Evolutionary conservation across 2,329 filamentous ascomycete genomes (phyloP).

Genomic region (Arthrobotrys entomopaga): DNA sequence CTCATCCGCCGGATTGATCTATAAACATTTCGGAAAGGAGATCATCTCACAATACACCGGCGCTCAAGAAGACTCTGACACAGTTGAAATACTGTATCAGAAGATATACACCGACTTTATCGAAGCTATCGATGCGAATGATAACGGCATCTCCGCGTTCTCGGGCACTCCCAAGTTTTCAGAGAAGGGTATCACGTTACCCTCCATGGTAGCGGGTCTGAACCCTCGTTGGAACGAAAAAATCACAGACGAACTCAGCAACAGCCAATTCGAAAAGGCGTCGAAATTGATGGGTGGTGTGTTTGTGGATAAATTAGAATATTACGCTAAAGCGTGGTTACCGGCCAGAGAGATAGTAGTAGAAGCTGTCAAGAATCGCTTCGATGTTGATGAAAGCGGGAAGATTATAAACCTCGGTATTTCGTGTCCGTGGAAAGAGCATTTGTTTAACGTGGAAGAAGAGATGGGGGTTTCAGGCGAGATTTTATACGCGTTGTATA

Average conservation of each 20-base stretch:
- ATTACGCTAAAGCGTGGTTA: conserved; percentile 81
- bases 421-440: conserved; percentile 93
- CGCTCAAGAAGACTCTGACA: conserved; percentile 70
- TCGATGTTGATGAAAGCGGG: conserved; percentile 75
- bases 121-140: conserved; percentile 95
- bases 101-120: conserved; percentile 95
- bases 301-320: conserved; percentile 82
- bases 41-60: conserved; percentile 78
- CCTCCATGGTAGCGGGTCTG: conserved; percentile 80
- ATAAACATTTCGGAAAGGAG: conserved; percentile 89
- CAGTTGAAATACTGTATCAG: conserved; percentile 79
- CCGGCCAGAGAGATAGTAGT: conserved; percentile 84
- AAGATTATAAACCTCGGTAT: conserved; percentile 84
- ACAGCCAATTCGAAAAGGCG: conserved; percentile 79
- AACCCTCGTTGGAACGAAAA: conserved; percentile 85
- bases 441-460: conserved; percentile 86
- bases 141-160: conserved; percentile 90
- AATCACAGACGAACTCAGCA: conserved; percentile 74
- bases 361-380: conserved; percentile 76
- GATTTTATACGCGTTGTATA: conserved; percentile 87
- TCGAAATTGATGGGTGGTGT: conserved; percentile 87
- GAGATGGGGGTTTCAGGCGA: conserved; percentile 66
- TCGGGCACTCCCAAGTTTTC: conserved; percentile 80
- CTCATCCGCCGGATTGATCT: conserved; percentile 91
- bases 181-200: conserved; percentile 82